Base-by-base conservation (phyloP, 345 rosid genomes). In the Tarenaya hassleriana region DNA sequence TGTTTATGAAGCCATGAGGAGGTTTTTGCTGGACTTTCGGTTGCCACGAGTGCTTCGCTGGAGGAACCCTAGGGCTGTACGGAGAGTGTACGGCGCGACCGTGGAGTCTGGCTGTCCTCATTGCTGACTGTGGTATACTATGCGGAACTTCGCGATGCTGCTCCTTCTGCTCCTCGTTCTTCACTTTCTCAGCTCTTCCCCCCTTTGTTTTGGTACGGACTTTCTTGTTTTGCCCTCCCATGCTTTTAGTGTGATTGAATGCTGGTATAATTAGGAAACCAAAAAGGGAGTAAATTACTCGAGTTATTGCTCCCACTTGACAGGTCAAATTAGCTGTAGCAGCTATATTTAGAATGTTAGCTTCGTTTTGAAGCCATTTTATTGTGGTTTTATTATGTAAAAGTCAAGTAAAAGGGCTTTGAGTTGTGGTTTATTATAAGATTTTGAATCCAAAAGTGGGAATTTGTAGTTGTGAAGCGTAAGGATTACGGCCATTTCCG, bases 121-220 rank as follows among this genome's bases (percentile, higher is more conserved):
- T 18, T 63, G 50, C 56, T 82, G 79, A 75, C 64, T 3, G 80
- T 72, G 89, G 64, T 77, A 51, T 49, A 52, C 52, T 63, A 79
- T 81, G 95, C 52, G 56, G 17, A 56, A 61, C 47, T 59, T 55
- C 47, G 59, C 63, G 64, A 60, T 67, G 72, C 32, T 55, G 61
- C 55, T 73, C 44, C 73, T 76, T 47, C 52, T 66, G 29, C 56
- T 64, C 66, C 66, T 76, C 48, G 64, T 77, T 62, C 66, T 75
- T 62, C 75, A 64, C 64, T 59, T 66, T 31, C 76, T 76, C 56
- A 47, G 47, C 67, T 72, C 70, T 29, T 60, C 63, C 63, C 69
- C 64, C 43, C 33, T 72, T 7, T 66, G 55, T 81, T 55, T 50
- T 29, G 58, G 69, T 49, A 60, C 60, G 64, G 27, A 39, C 8